phyloP scores from a whole-genome alignment of 148 eudicot genomes.

The Rhododendron ovatum region DNA sequence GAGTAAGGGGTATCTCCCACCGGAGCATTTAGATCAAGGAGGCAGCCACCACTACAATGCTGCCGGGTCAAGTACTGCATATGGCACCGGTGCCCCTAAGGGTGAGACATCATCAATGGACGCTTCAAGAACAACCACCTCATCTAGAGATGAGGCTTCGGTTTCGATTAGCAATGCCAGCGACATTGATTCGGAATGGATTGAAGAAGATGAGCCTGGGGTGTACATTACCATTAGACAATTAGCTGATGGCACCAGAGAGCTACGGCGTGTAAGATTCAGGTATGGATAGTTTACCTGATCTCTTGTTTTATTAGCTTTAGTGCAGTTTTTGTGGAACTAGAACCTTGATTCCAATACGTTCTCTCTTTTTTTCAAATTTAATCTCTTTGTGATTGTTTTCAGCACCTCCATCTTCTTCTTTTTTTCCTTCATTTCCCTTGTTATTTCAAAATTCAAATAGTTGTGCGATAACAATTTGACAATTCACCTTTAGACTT shows the following conservation, averaged over 20 bases:
- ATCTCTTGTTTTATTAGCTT: background rate
- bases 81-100: slow-evolving; percentile 36
- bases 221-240: slow-evolving; percentile 92
- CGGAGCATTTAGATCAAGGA: slow-evolving; percentile 53
- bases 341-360: background rate
- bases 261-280: slow-evolving; percentile 94
- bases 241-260: slow-evolving; percentile 78
- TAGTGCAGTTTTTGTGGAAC: background rate
- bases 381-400: background rate
- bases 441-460: background rate
- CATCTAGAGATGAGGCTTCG: slow-evolving; percentile 69
- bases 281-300: slow-evolving; percentile 40
- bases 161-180: slow-evolving; percentile 96
- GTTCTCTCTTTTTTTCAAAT: background rate
- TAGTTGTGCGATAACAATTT: background rate
- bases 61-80: slow-evolving; percentile 37
- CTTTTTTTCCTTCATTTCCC: background rate
- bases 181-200: slow-evolving; percentile 87
- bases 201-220: slow-evolving; percentile 93
- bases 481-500: background rate
- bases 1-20: slow-evolving; percentile 44
- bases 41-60: slow-evolving; percentile 28
- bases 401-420: background rate
- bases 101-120: slow-evolving; percentile 66
- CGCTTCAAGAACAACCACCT: slow-evolving; percentile 83